Conservation (phyloP, 2,329 filamentous ascomycete species). For the Microcyclospora tardicrescens region DNA sequence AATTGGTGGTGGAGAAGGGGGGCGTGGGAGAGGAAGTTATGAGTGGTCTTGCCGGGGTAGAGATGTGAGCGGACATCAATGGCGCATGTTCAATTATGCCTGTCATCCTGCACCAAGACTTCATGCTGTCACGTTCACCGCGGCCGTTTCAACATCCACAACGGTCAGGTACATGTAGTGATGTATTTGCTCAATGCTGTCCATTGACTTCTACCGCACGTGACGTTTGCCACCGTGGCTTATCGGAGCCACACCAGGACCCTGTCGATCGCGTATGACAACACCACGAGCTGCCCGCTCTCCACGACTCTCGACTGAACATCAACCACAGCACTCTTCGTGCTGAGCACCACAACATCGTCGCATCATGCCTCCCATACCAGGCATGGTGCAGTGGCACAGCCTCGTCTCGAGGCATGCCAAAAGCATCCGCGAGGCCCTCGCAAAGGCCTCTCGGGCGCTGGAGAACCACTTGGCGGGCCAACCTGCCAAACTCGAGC, state of each 20-base stretch:
- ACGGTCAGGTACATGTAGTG: too few species aligned
- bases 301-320: too few species aligned
- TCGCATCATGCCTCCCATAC: constrained; percentile 24
- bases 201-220: too few species aligned
- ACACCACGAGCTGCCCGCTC: too few species aligned
- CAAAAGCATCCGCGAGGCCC: constrained; percentile 17
- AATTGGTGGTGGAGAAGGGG: constrained; percentile 60
- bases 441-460: constrained; percentile 14
- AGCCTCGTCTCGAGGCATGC: constrained; percentile 22
- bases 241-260: too few species aligned
- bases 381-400: constrained; percentile 24
- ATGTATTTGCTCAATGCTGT: too few species aligned
- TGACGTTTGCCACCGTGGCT: too few species aligned
- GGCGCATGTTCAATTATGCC: too few species aligned
- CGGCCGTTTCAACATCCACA: too few species aligned
- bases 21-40: constrained; percentile 81
- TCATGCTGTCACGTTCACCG: too few species aligned
- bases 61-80: constrained; percentile 26
- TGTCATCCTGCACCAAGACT: too few species aligned
- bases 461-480: constrained; percentile 21
- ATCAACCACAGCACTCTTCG: neutral
- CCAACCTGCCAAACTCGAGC: constrained; percentile 40
- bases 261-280: too few species aligned
- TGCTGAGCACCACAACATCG: constrained; percentile 8
- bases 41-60: constrained; percentile 64